Conservation (phyloP, 768 basidiomycete species). For the Cystobasidium ongulense region DNA sequence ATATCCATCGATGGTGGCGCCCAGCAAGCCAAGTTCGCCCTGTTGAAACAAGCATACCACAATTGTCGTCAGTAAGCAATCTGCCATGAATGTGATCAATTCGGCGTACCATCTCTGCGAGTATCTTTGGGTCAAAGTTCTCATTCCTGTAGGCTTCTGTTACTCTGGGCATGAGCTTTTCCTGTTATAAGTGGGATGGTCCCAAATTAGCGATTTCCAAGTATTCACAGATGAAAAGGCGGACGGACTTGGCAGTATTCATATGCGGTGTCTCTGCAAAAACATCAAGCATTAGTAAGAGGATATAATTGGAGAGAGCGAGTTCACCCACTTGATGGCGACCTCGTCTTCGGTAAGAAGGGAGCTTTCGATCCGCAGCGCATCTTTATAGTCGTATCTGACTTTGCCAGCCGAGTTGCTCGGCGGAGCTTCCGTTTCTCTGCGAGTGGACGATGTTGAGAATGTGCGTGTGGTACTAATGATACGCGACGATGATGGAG, state of each 20-base stretch:
- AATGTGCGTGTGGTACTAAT: not conserved
- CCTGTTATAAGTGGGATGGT: slow-evolving; percentile 49
- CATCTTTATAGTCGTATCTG: slow-evolving; percentile 55
- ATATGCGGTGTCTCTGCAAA: slow-evolving; percentile 63
- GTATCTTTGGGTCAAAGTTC: slow-evolving; percentile 65
- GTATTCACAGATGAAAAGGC: not conserved
- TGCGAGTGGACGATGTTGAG: not conserved
- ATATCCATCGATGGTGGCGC: slow-evolving; percentile 85
- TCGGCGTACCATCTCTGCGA: slow-evolving; percentile 63
- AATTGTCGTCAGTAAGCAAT: not conserved
- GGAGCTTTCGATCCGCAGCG: slow-evolving; percentile 66
- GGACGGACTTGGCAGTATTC: slow-evolving; percentile 65
- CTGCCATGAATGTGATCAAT: not conserved
- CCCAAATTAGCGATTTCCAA: not conserved
- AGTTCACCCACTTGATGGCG: slow-evolving; percentile 65
- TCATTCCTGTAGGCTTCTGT: slow-evolving; percentile 79
- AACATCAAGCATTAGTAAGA: slow-evolving; percentile 15
- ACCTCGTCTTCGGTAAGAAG: slow-evolving; percentile 76
- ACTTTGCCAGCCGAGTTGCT: slow-evolving; percentile 41
- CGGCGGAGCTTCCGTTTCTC: slow-evolving; percentile 3
- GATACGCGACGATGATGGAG: not conserved
- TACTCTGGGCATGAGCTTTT: slow-evolving; percentile 78
- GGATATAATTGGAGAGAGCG: too few relatives aligned
- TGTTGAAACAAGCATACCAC: not conserved
- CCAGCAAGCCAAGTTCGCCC: slow-evolving; percentile 77